Conservation (phyloP, 768 basidiomycete genomes). For the Rickenella mellea region DNA sequence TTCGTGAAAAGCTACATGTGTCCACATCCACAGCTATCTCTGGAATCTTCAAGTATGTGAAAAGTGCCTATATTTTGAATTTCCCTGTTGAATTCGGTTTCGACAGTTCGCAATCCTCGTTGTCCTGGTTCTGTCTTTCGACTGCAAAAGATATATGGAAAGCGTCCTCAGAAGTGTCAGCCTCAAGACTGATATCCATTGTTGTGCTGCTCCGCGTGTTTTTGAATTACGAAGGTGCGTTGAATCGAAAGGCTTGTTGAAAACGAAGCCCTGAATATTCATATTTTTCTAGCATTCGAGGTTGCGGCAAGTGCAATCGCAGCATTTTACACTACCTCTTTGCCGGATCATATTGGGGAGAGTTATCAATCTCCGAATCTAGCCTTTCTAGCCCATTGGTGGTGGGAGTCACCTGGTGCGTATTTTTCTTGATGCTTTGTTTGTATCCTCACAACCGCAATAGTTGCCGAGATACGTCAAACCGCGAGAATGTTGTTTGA, state of each 20-base stretch:
- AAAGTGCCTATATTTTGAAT: neutral
- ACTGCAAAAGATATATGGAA: constrained; percentile 49
- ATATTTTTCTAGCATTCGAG: constrained; percentile 41
- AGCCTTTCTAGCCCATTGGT: constrained; percentile 59
- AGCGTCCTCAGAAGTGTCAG: constrained; percentile 62
- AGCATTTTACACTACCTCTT: constrained; percentile 70
- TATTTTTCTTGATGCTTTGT: constrained; percentile 1
- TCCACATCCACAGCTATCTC: constrained; percentile 24
- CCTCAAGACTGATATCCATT: constrained; percentile 59
- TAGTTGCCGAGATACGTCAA: constrained; percentile 54
- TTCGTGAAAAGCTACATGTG: constrained; percentile 47
- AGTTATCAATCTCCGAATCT: constrained; percentile 62
- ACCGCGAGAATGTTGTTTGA: constrained; percentile 76
- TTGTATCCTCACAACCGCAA: constrained; percentile 1
- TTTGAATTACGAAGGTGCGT: constrained; percentile 61
- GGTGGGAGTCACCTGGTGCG: constrained; percentile 71
- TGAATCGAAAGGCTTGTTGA: neutral
- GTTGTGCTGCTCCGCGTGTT: constrained; percentile 60
- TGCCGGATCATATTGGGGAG: constrained; percentile 51
- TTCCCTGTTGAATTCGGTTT: constrained; percentile 19
- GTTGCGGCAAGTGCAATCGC: constrained; percentile 65
- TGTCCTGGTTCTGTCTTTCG: constrained; percentile 30
- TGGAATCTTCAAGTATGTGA: constrained; percentile 42
- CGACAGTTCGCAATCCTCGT: constrained; percentile 17
- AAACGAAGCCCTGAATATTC: neutral